phyloP scores from a whole-genome alignment of 1,139 yeast species.

The Saccharomyces hybrid region DNA sequence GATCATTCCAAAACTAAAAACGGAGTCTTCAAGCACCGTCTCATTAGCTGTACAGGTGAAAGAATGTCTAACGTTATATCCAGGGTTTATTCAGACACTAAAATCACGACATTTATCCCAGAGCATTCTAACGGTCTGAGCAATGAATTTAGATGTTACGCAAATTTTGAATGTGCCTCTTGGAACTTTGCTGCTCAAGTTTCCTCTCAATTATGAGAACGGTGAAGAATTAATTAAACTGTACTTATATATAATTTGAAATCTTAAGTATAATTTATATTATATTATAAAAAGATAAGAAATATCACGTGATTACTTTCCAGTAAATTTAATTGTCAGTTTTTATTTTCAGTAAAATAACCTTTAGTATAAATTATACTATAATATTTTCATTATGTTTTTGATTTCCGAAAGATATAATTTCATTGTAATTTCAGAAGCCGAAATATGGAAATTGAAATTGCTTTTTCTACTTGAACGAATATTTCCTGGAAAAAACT shows the following conservation, averaged over 20 bases:
- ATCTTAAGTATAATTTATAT: no score
- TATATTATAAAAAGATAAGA: no score
- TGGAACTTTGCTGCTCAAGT: conserved; percentile 37
- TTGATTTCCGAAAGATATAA: background rate
- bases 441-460: no score
- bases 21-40: conserved; percentile 43
- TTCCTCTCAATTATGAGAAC: background rate
- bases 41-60: conserved; percentile 80
- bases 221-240: background rate
- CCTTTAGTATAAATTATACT: no score
- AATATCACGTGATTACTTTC: no score
- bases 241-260: no score
- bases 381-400: background rate
- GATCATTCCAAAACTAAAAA: conserved; percentile 31
- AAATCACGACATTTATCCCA: conserved; percentile 61
- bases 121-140: conserved; percentile 80
- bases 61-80: conserved; percentile 62
- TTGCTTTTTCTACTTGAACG: no score
- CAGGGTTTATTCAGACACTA: conserved; percentile 56
- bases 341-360: no score
- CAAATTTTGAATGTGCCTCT: conserved; percentile 54
- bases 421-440: no score
- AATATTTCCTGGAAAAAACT: no score
- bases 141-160: conserved; percentile 82
- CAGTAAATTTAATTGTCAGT: no score